Conservation (phyloP, 2,329 filamentous ascomycete genomes). For the Pyricularia pennisetigena region DNA sequence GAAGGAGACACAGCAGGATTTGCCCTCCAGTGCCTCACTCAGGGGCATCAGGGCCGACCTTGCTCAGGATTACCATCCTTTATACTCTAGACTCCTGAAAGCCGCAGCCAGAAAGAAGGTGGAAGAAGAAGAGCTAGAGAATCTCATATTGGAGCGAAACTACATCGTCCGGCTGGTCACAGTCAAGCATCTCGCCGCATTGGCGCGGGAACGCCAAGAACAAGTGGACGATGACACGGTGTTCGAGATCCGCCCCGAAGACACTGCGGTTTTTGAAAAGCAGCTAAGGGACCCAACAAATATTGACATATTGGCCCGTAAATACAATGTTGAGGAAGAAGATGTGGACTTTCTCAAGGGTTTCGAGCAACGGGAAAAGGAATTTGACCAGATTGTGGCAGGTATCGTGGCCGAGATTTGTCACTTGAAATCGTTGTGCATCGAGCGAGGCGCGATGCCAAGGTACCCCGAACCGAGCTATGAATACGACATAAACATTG, state of each 20-base stretch:
- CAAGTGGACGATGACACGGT: not conserved
- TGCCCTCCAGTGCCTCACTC: not conserved
- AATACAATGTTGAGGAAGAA: constrained; percentile 20
- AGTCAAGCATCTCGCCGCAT: not conserved
- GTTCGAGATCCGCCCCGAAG: constrained; percentile 11
- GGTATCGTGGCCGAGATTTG: constrained; percentile 22
- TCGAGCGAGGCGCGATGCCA: constrained; percentile 29
- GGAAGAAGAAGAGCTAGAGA: not conserved
- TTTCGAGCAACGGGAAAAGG: constrained; percentile 26
- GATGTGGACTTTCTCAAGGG: constrained; percentile 33
- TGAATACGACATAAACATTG: constrained; percentile 22
- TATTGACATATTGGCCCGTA: constrained; percentile 9
- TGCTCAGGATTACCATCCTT: not conserved
- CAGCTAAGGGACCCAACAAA: constrained; percentile 14
- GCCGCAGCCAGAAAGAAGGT: not conserved
- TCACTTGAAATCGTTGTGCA: constrained; percentile 28
- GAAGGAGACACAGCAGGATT: not conserved
- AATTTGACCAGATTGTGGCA: constrained; percentile 20
- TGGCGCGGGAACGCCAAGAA: not conserved
- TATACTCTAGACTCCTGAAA: not conserved
- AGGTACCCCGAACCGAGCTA: constrained; percentile 28
- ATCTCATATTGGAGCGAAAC: not conserved
- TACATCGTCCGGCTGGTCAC: not conserved
- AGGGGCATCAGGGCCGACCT: not conserved
- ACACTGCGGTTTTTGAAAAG: constrained; percentile 22